Evolutionary conservation across 73 alveolate species (phyloP), one percentile per base, ranked within the genome.

Genomic region (Paramecium tetraurelia): DNA sequence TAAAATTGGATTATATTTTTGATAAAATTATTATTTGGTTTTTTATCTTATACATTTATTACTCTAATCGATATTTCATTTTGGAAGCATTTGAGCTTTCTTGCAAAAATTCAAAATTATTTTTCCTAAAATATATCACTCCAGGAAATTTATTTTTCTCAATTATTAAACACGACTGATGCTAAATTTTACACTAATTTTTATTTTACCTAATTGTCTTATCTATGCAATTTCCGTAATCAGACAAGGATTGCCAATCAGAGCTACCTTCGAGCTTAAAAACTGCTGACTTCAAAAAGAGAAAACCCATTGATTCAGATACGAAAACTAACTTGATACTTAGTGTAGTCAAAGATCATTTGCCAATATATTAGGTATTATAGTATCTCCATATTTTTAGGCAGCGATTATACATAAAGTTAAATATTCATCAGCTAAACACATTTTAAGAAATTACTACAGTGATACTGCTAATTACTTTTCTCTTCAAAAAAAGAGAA

Each of bases 361-460:
- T 72, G 7, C 59, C 86, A 11, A 72, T 72, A 72, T 40, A 72
- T 72, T n/a, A 72, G 46, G 86, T 72, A 35, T 36, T n/a, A 68
- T 9, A 53, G 69, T 53, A 16, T 68, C 44, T 1, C 21, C 7
- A 21, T 68, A 68, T 31, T 24, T 68, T 72, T 33, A 72, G 86
- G 86, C 86, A 36, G 57, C 86, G 4, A 72, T 36, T 12, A 20
- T 72, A 4, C 86, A 72, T 38, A 36, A 72, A 40, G 59, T 72
- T 72, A 72, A 72, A 36, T 72, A 72, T 72, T 72, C 86, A 16
- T 36, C 86, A 14, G 86, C 86, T 5, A 72, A 72, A 72, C 86
- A 72, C 24, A 72, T 72, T 35, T 40, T 72, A 22, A 35, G 86
- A 43, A 72, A 72, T 63, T 63, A 72, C 33, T 72, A 29, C 40